Conservation (phyloP, 805 yeast genomes). For the Hyphopichia homilentoma region DNA sequence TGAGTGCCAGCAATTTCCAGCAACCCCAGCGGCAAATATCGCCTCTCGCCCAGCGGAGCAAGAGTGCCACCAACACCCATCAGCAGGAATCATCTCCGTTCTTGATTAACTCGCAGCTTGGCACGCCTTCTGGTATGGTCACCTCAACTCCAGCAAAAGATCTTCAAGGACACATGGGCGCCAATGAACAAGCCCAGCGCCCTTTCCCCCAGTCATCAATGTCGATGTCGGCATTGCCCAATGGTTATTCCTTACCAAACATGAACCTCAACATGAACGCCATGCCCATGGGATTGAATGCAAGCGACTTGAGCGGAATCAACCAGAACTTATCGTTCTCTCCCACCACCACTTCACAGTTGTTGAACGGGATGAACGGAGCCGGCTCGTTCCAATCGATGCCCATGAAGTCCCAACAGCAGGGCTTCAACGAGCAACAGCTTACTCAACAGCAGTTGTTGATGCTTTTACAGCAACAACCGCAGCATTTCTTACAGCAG, state of each 20-base stretch:
- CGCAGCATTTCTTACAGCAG: constrained; percentile 3
- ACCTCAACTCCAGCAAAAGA: constrained; percentile 13
- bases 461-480: constrained; percentile 7
- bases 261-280: too few relatives aligned
- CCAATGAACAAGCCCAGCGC: too few relatives aligned
- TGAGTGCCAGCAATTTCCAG: constrained; percentile 1
- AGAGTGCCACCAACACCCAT: too few relatives aligned
- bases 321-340: too few relatives aligned
- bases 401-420: constrained; percentile 5
- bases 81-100: constrained; percentile 1
- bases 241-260: too few relatives aligned
- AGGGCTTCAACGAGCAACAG: constrained; percentile 5
- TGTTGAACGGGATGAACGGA: constrained; percentile 18
- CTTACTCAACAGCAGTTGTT: constrained; percentile 8
- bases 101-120: constrained; percentile 1
- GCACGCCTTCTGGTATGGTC: constrained; percentile 5
- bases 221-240: too few relatives aligned
- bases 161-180: too few relatives aligned
- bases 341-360: too few relatives aligned
- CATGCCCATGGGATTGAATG: too few relatives aligned
- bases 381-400: constrained; percentile 13
- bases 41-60: too few relatives aligned
- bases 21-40: not conserved
- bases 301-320: too few relatives aligned
- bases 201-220: too few relatives aligned